Conservation (phyloP, 257 asterid species). For the Scutellaria galericulata region DNA sequence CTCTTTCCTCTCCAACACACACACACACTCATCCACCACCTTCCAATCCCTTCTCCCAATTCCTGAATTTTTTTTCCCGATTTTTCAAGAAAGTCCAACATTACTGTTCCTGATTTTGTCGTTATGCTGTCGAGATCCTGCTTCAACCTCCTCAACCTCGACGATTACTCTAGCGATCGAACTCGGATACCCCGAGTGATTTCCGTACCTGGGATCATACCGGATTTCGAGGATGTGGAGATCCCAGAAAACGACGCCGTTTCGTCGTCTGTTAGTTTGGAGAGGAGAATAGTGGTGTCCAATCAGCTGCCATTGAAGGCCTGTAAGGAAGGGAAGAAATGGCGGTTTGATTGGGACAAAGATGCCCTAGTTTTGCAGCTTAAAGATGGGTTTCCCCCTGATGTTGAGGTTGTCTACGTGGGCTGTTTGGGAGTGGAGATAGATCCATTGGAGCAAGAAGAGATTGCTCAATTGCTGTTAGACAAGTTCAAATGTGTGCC, state of each 20-base stretch:
- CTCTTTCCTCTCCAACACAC: slow-evolving; percentile 42
- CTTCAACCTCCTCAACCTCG: slow-evolving; percentile 73
- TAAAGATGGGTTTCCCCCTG: slow-evolving; percentile 63
- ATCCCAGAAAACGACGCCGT: slow-evolving; percentile 35
- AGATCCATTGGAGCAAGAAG: slow-evolving; percentile 70
- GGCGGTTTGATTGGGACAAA: slow-evolving; percentile 83
- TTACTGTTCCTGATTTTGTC: slow-evolving; percentile 15
- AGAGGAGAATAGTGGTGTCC: slow-evolving; percentile 66
- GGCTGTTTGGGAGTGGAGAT: slow-evolving; percentile 66
- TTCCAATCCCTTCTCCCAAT: neutral
- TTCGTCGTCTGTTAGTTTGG: slow-evolving; percentile 43
- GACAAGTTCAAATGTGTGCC: slow-evolving; percentile 84
- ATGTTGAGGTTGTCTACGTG: slow-evolving; percentile 63
- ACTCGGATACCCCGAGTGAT: slow-evolving; percentile 71
- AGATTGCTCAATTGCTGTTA: slow-evolving; percentile 60
- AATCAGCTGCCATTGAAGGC: slow-evolving; percentile 76
- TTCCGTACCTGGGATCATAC: slow-evolving; percentile 71
- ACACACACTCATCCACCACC: neutral
- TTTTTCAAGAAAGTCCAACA: slow-evolving; percentile 9
- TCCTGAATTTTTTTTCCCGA: neutral
- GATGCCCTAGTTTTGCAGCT: slow-evolving; percentile 71
- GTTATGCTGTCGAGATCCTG: slow-evolving; percentile 85
- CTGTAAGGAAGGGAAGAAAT: slow-evolving; percentile 32
- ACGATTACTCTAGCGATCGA: slow-evolving; percentile 70
- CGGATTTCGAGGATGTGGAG: slow-evolving; percentile 57